Conservation (phyloP, 768 basidiomycete species). For the Gymnopilus junonius region DNA sequence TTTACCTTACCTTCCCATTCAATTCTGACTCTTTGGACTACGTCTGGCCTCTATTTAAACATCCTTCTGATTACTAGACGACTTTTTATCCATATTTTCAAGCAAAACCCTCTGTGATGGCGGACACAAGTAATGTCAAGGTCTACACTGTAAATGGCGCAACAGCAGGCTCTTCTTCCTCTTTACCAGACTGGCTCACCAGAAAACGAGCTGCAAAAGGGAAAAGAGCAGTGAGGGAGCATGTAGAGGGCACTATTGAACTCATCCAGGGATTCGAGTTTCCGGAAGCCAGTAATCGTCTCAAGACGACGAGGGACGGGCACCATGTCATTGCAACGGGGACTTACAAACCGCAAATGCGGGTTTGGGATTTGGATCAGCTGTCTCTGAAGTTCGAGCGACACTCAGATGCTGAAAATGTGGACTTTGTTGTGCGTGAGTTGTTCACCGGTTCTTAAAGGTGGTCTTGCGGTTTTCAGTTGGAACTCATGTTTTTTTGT, state of each 20-base stretch:
- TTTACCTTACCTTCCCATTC: not conserved
- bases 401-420: constrained; percentile 95
- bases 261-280: constrained; percentile 97
- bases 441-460: constrained; percentile 26
- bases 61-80: not conserved
- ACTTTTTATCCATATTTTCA: too few species aligned
- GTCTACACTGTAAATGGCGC: constrained; percentile 98
- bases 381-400: constrained; percentile 94
- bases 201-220: constrained; percentile 67
- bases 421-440: constrained; percentile 95
- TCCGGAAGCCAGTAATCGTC: constrained; percentile 91
- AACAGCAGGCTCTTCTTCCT: constrained; percentile 82
- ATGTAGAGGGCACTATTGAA: constrained; percentile 84
- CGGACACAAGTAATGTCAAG: constrained; percentile 42
- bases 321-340: constrained; percentile 94
- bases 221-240: constrained; percentile 70
- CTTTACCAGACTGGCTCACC: constrained; percentile 94
- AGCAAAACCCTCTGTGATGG: not conserved
- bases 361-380: constrained; percentile 94
- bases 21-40: not conserved
- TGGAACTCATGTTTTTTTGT: not conserved
- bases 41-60: not conserved
- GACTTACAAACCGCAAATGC: constrained; percentile 96
- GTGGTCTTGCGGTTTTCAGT: not conserved
- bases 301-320: constrained; percentile 91